phyloP scores from a whole-genome alignment of 2,329 filamentous ascomycete species.

The Malbranchea cinnamomea region DNA sequence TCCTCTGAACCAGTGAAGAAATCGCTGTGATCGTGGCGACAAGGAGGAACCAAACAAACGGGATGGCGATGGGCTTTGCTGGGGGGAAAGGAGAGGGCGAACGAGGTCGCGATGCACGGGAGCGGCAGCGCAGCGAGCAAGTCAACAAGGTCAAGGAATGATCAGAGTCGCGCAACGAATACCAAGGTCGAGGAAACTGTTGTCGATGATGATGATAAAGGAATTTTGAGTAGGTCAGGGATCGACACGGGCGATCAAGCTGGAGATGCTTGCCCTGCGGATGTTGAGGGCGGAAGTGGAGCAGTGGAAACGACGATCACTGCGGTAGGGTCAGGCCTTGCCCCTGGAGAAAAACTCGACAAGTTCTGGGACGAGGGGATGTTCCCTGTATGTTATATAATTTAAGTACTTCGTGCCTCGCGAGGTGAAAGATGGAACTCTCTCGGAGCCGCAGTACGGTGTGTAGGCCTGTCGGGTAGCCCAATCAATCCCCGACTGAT shows the following conservation, averaged over 20 bases:
- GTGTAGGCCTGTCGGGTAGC: no score
- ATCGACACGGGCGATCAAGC: slow-evolving; percentile 8
- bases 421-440: no score
- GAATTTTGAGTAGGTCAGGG: no score
- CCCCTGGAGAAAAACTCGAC: slow-evolving; percentile 2
- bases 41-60: neutral
- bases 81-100: neutral
- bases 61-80: neutral
- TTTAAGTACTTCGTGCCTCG: no score
- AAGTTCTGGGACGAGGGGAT: no score
- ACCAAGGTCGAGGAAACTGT: slow-evolving; percentile 4
- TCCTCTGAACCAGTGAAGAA: no score
- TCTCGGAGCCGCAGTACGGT: no score
- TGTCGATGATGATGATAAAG: no score
- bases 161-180: no score
- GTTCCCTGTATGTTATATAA: no score
- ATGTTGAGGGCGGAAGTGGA: slow-evolving; percentile 9
- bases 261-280: slow-evolving; percentile 1
- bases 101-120: neutral
- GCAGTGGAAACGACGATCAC: slow-evolving; percentile 8
- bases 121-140: neutral
- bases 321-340: slow-evolving; percentile 1
- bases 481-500: no score
- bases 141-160: neutral
- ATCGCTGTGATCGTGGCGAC: no score